Conservation (phyloP, 2,329 filamentous ascomycete genomes). For the Gaeumannomyces sp. region DNA sequence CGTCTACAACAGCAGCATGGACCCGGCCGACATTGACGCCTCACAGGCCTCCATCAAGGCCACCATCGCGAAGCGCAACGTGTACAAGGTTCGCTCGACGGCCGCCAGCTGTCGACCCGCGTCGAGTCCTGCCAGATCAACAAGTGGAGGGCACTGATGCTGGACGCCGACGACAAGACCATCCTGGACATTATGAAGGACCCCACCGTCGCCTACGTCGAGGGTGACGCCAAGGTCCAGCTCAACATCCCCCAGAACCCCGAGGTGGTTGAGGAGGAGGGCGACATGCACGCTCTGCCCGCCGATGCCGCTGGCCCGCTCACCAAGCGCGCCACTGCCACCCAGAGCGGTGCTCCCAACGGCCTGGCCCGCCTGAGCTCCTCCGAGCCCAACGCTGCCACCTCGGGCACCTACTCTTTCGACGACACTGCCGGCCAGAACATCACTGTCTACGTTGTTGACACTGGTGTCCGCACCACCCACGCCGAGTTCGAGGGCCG, state of each 20-base stretch:
- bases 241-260: constrained; percentile 21
- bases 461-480: constrained; percentile 53
- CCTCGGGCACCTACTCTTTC: constrained; percentile 40
- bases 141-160: constrained; percentile 45
- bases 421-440: constrained; percentile 46
- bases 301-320: not conserved
- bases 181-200: constrained; percentile 39
- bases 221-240: constrained; percentile 42
- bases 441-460: constrained; percentile 58
- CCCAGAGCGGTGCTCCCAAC: constrained; percentile 46
- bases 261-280: not conserved
- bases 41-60: constrained; percentile 43
- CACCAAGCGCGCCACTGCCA: constrained; percentile 27
- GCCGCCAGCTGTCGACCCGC: constrained; percentile 40
- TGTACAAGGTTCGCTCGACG: constrained; percentile 43
- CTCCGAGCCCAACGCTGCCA: constrained; percentile 16
- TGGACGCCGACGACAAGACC: constrained; percentile 26
- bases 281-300: not conserved
- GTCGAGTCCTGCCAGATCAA: constrained; percentile 41
- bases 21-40: constrained; percentile 38
- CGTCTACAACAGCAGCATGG: constrained; percentile 53
- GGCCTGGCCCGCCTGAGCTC: constrained; percentile 50
- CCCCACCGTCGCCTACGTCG: constrained; percentile 35
- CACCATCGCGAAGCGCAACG: constrained; percentile 50
- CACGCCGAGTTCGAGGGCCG: constrained; percentile 53